Percentiles rank a stretch among this genome's conserved stretches.
phyloP scores from a whole-genome alignment of 441 rosid genomes.

The Euphorbia corollata region DNA sequence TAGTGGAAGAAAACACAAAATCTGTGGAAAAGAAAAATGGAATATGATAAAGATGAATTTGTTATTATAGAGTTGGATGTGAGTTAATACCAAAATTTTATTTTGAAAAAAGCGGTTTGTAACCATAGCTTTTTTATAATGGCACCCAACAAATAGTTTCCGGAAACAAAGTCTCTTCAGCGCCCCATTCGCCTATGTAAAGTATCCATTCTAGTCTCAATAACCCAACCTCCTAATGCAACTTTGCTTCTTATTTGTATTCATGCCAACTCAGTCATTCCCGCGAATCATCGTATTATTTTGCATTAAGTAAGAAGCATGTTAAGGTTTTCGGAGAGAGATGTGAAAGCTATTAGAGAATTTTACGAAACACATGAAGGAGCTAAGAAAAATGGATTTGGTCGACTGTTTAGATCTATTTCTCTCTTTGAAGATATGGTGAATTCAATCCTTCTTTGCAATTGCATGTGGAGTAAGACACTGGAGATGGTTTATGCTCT shows the following conservation, averaged over 20 bases:
- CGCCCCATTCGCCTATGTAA: constrained; percentile 34
- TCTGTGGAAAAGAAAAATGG: no score
- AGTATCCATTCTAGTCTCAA: constrained; percentile 26
- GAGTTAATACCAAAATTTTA: constrained; percentile 13
- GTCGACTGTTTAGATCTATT: no score
- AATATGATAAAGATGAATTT: no score
- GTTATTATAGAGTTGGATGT: not conserved
- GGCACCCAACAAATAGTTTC: constrained; percentile 45
- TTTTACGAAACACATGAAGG: not conserved
- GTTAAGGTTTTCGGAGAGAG: no score
- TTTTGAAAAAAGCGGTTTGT: constrained; percentile 44
- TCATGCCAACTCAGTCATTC: constrained; percentile 8
- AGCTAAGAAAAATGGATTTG: no score
- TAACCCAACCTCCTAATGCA: constrained; percentile 26
- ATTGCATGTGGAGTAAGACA: constrained; percentile 28
- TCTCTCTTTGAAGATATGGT: no score
- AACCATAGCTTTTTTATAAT: constrained; percentile 66
- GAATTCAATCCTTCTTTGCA: no score
- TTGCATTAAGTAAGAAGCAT: not conserved
- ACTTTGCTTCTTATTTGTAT: constrained; percentile 24
- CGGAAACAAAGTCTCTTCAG: constrained; percentile 28
- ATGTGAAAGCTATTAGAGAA: no score
- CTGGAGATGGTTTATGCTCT: constrained; percentile 42
- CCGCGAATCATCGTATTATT: constrained; percentile 17
- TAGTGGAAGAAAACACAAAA: no score